Base-by-base conservation (phyloP, 177 flowering plant species). In the Telopea speciosissima region DNA sequence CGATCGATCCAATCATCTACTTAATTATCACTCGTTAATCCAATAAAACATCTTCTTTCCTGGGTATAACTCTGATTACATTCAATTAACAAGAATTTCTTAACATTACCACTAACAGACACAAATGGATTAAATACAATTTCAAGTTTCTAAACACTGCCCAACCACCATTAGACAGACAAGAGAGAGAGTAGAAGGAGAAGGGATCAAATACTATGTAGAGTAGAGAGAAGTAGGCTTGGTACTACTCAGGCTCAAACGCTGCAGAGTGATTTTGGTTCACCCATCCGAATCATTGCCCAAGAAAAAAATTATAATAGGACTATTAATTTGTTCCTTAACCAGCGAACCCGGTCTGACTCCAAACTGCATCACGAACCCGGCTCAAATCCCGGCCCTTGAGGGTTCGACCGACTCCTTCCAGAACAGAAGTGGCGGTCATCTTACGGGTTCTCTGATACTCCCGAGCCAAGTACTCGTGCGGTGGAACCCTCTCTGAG, bases 371-470 rank as follows among this genome's bases (percentile, higher is more conserved):
- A 64, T 92, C 92, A 2, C 97, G 83, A 65, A 92, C 93, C 77
- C 96, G 87, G 73, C 97, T 82, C 89, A 90, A 45, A 79, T 92
- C 93, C 23, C 96, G 84, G 8, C 97, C 97, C 79, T 92, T 92
- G 9, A 92, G 84, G 24, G 97, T 92, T 58, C 96, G 84, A 1
- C 97, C 96, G 63, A 85, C 93, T 6, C 97, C 97, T 69, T 85
- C 93, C 28, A 90, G 85, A 21, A 89, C 91, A 66, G 96, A 90
- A 26, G 84, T 84, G 5, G 86, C 84, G 25, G 81, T 80, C 68
- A 36, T 60, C 67, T 72, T 84, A 8, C 81, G 77, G 68, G 84
- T 81, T 24, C 85, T 74, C 10, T 93, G 8, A 36, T 36, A 36
- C 9, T 36, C 40, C 40, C 40, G 40, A 36, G 40, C 96, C 68